phyloP scores from a whole-genome alignment of 2,329 filamentous ascomycete species.

The Chaetomium globosum region DNA sequence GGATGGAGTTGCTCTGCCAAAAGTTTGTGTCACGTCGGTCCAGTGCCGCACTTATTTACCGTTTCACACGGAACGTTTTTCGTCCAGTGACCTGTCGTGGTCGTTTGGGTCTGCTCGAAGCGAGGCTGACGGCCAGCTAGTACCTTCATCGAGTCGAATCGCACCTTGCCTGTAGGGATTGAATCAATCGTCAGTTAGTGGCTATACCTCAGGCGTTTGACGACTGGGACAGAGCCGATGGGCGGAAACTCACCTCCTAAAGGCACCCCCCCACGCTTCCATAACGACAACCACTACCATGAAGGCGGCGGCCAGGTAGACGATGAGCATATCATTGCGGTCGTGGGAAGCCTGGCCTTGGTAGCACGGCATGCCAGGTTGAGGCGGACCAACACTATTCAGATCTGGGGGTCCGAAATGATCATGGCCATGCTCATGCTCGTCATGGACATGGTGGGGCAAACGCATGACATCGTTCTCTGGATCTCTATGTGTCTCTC shows the following conservation, averaged over 20 bases:
- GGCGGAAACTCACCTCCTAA: constrained; percentile 34
- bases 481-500: neutral
- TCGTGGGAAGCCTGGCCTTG: constrained; percentile 32
- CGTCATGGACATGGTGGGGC: neutral
- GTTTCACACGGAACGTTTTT: constrained; percentile 12
- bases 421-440: constrained; percentile 9
- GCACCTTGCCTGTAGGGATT: constrained; percentile 19
- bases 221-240: neutral
- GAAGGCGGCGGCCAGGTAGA: constrained; percentile 40
- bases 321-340: constrained; percentile 40
- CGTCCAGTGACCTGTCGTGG: neutral
- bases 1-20: neutral
- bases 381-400: neutral
- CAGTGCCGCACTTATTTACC: neutral
- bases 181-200: neutral
- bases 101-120: neutral
- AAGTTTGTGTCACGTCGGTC: neutral
- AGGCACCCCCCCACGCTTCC: constrained; percentile 36
- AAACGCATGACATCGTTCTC: constrained; percentile 7
- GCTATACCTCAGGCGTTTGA: neutral
- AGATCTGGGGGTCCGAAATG: constrained; percentile 18
- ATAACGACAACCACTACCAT: constrained; percentile 39
- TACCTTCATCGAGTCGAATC: constrained; percentile 30
- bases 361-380: constrained; percentile 31
- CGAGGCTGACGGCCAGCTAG: neutral